These are phyloP conservation scores for Sporisorium reilianum DNA, from an alignment of 1,284 basidiomycete genomes.

Conservation along the genomic window DNA sequence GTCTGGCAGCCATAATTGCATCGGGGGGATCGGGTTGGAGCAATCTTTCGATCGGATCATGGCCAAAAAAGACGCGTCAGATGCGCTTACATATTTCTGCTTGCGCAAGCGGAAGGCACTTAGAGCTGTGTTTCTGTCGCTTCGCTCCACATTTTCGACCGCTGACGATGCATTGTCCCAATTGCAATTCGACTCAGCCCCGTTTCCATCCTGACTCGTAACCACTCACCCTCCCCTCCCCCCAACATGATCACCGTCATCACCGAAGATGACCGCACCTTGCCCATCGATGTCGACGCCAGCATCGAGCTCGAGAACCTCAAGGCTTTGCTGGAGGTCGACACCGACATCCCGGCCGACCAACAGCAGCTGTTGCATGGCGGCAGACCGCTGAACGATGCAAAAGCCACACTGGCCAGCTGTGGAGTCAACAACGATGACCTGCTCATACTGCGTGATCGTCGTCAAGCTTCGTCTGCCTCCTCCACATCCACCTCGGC, in stretches of 20 bases:
- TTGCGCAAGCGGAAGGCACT: not conserved
- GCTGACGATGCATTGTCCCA: not conserved
- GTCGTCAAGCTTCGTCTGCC: conserved; percentile 6
- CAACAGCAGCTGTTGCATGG: conserved; percentile 54
- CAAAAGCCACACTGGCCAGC: conserved; percentile 45
- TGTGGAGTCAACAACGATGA: conserved; percentile 61
- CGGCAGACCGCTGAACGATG: conserved; percentile 42
- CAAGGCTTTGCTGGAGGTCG: conserved; percentile 62
- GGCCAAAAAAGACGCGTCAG: conserved; percentile 5
- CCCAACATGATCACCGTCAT: conserved; percentile 63
- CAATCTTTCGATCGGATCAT: not conserved
- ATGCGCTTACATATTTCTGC: conserved; percentile 6
- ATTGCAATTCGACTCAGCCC: not conserved
- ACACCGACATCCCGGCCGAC: conserved; percentile 51
- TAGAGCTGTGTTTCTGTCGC: not conserved
- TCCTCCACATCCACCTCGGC: not conserved
- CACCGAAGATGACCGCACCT: conserved; percentile 58
- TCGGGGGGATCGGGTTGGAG: not conserved
- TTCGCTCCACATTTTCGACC: conserved; percentile 8
- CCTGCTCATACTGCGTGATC: conserved; percentile 51
- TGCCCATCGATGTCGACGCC: conserved; percentile 59
- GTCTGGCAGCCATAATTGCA: too few species aligned
- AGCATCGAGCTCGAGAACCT: conserved; percentile 64
- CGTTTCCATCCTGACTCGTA: not conserved
- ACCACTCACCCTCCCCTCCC: conserved; percentile 6